Evolutionary conservation across 208 protist species (phyloP).

Genomic region (Acanthamoeba culbertsoni): DNA sequence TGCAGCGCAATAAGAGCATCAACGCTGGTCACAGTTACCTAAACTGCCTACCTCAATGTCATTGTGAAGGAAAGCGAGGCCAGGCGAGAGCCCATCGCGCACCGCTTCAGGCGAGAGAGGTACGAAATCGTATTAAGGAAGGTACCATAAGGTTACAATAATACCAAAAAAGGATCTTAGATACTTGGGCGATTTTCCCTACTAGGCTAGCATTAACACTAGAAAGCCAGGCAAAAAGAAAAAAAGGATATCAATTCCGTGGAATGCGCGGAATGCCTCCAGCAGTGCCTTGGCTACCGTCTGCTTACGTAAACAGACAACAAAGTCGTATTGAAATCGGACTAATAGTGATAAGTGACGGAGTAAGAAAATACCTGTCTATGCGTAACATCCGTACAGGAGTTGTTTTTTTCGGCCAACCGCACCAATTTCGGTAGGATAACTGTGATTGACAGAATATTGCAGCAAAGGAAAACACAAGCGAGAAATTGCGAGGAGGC

Average conservation of each 20-base stretch:
- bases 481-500: not conserved
- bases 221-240: not conserved
- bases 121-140: not conserved
- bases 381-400: not conserved
- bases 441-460: not conserved
- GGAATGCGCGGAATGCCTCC: constrained; percentile 30
- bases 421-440: constrained; percentile 26
- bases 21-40: not conserved
- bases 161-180: not conserved
- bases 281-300: not conserved
- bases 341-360: not conserved
- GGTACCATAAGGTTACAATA: not conserved
- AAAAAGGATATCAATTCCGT: constrained; percentile 27
- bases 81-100: constrained; percentile 26
- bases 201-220: too few species aligned
- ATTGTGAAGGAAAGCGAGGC: not conserved
- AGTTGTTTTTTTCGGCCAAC: constrained; percentile 32
- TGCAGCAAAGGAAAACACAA: not conserved
- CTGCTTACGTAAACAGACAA: not conserved
- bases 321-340: not conserved
- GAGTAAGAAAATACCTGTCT: not conserved
- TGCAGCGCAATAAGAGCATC: not conserved
- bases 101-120: constrained; percentile 18
- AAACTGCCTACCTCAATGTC: not conserved
- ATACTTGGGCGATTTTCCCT: too few species aligned